Percentiles rank a stretch among this genome's conserved stretches.
Evolutionary conservation across 2,329 filamentous ascomycete genomes (phyloP).

Genomic region (Fulvia fulva): DNA sequence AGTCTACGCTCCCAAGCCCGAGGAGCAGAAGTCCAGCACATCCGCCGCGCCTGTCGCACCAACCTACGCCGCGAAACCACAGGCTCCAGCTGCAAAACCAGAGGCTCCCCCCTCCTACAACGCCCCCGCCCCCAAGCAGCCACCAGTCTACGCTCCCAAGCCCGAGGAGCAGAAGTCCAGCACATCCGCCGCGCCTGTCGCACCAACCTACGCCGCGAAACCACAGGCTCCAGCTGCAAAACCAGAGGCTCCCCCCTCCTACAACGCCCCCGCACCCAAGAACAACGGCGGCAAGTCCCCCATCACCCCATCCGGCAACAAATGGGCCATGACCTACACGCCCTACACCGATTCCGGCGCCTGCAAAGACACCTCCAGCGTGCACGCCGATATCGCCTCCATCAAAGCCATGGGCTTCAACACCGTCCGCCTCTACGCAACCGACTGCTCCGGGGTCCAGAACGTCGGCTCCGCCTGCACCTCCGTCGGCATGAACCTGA

Average conservation of each 20-base stretch:
- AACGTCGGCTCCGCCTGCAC: conserved; percentile 68
- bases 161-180: neutral
- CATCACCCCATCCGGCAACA: conserved; percentile 37
- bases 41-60: neutral
- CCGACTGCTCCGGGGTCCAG: conserved; percentile 79
- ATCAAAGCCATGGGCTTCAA: conserved; percentile 54
- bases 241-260: neutral
- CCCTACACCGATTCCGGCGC: conserved; percentile 41
- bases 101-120: conserved; percentile 6
- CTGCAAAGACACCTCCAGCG: conserved; percentile 41
- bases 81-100: neutral
- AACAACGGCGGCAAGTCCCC: conserved; percentile 3
- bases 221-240: neutral
- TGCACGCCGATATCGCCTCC: conserved; percentile 39
- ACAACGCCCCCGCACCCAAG: neutral
- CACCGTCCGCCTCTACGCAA: conserved; percentile 78
- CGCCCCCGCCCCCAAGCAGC: conserved; percentile 16
- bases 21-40: neutral
- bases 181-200: neutral
- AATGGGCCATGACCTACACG: conserved; percentile 50
- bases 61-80: neutral
- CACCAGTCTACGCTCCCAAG: neutral
- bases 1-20: neutral
- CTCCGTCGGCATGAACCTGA: conserved; percentile 68
- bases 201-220: neutral